Evolutionary conservation across 176 grass and related monocot genomes (phyloP).

Genomic region (Tillandsia leiboldiana): DNA sequence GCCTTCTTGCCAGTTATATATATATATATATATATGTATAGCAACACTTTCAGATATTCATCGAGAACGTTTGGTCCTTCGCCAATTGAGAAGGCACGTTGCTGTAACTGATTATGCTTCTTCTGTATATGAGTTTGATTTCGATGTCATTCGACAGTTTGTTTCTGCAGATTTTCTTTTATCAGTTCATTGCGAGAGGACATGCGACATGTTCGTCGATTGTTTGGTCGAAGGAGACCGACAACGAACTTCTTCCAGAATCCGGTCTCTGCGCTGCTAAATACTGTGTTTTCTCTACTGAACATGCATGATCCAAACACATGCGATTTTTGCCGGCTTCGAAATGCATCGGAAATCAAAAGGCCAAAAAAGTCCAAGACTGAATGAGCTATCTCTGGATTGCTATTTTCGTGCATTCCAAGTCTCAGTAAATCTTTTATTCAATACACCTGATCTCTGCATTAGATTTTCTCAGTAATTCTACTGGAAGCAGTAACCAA

Average conservation of each 20-base stretch:
- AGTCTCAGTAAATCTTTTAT: constrained; percentile 16
- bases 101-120: constrained; percentile 6
- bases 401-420: constrained; percentile 3
- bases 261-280: constrained; percentile 1
- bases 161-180: constrained; percentile 18
- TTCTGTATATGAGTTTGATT: not conserved
- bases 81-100: constrained; percentile 10
- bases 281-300: not conserved
- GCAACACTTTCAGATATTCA: constrained; percentile 14
- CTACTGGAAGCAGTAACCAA: not conserved
- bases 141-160: constrained; percentile 3
- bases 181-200: constrained; percentile 10
- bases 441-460: not conserved
- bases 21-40: not conserved
- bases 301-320: constrained; percentile 9
- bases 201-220: constrained; percentile 4
- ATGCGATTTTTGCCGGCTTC: constrained; percentile 6
- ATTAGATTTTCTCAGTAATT: constrained; percentile 4
- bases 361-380: not conserved
- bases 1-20: not conserved
- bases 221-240: constrained; percentile 1
- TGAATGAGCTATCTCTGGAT: not conserved
- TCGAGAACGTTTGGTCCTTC: constrained; percentile 8
- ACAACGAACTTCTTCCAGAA: not conserved
- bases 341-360: constrained; percentile 11